Base-by-base conservation (phyloP, 306 rosid genomes). In the Vigna reflexopilosa region DNA sequence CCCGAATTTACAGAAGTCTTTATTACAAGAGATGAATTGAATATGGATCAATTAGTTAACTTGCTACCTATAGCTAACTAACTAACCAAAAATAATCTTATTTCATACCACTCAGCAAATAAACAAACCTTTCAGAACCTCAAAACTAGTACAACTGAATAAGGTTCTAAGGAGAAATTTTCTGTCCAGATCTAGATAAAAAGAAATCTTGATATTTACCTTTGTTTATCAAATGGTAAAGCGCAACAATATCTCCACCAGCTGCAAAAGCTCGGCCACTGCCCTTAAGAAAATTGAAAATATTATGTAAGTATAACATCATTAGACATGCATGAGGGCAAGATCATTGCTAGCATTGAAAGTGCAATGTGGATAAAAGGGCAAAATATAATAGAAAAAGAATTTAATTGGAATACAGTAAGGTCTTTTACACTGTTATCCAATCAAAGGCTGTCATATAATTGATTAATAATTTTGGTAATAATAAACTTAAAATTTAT, bases 201-300 rank as follows among this genome's bases (percentile, higher is more conserved):
- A 44, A 4, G 2, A 19, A 28, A 47, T 75, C 0, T 78, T 34
- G 40, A 70, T 64, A 49, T 12, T 78, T 57, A 89, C 97, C 97
- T 84, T 82, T 44, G 5, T 91, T 89, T 44, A 87, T 64, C 47
- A 81, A 55, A 79, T 75, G 90, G 84, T 88, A 88, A 36, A 95
- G 80, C 0, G 97, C 67, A 73, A 89, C 96, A 70, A 95, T 56
- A 85, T 95, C 98, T 71, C 98, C 98, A n/a, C 98, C 98, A 52
- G 98, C 96, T 73, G 90, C 86, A 75, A 92, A 95, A 36, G 96
- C 97, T 84, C 90, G 86, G 80, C 90, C 97, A 82, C 90, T 87
- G 67, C 98, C 97, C 98, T 94, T 85, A 36, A 85, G 72, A 48
- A 78, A 83, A 36, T 32, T 75, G 47, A 74, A 76, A 81, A 75